Conservation (phyloP, 73 alveolate genomes). For the Paraurostyla sp. region DNA sequence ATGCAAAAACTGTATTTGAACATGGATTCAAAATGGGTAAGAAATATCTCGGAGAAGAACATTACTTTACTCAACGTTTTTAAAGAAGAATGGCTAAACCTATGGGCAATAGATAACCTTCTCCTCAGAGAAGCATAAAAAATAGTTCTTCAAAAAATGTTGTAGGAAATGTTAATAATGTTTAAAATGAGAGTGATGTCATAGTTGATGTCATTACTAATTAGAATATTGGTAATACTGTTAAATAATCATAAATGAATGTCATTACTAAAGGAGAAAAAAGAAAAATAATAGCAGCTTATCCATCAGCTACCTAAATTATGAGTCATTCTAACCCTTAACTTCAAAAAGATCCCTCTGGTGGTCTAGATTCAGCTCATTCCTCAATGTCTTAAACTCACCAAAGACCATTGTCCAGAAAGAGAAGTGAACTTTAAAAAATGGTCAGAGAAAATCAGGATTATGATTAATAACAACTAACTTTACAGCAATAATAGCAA, state of each 20-base stretch:
- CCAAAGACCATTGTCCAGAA: background rate
- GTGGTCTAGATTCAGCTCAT: conserved; percentile 30
- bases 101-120: conserved; percentile 22
- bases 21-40: conserved; percentile 60
- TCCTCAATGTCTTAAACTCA: background rate
- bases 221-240: background rate
- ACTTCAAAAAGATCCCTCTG: conserved; percentile 19
- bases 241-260: background rate
- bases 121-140: conserved; percentile 38
- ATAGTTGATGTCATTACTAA: conserved; percentile 13
- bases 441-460: conserved; percentile 31
- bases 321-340: background rate
- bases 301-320: background rate
- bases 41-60: conserved; percentile 62
- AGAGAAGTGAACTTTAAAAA: background rate
- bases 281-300: background rate
- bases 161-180: background rate
- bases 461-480: background rate
- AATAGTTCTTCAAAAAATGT: background rate
- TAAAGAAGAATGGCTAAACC: conserved; percentile 17
- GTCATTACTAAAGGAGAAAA: conserved; percentile 28
- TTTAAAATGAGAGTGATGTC: conserved; percentile 19
- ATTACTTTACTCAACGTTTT: conserved; percentile 51
- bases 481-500: background rate
- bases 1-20: conserved; percentile 60